Evolutionary conservation across 129 eudicot genomes (phyloP).

Genomic region (Chrysanthemum seticuspe): DNA sequence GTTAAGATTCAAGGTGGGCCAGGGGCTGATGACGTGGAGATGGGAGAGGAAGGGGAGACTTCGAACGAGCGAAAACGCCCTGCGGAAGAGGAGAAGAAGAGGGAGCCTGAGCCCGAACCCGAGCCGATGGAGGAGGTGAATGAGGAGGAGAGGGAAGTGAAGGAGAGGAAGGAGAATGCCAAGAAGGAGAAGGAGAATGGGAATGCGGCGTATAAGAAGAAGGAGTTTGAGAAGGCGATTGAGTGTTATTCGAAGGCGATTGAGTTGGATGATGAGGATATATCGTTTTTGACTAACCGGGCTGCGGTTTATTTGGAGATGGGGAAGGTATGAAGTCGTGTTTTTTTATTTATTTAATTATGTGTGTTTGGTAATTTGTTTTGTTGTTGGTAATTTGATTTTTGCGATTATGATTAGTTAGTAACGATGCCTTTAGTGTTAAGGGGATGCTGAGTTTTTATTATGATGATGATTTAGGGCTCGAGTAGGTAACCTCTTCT

Average conservation of each 20-base stretch:
- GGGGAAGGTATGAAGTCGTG: conserved; percentile 66
- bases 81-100: conserved; percentile 57
- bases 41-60: conserved; percentile 48
- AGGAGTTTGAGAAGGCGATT: conserved; percentile 87
- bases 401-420: too few species aligned
- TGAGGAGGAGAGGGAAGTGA: conserved; percentile 67
- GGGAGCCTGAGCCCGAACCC: conserved; percentile 36
- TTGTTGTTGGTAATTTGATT: background rate
- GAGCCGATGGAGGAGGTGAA: conserved; percentile 67
- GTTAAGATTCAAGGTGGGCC: conserved; percentile 45
- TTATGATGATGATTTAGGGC: too few species aligned
- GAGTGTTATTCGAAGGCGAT: conserved; percentile 58
- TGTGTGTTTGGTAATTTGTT: background rate
- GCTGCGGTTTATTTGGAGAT: conserved; percentile 97
- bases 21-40: conserved; percentile 45
- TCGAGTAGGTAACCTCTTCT: too few species aligned
- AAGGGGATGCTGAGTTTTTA: too few species aligned
- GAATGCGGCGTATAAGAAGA: conserved; percentile 93
- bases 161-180: conserved; percentile 63
- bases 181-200: conserved; percentile 88
- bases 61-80: conserved; percentile 51
- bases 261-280: conserved; percentile 82
- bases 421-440: too few species aligned
- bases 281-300: conserved; percentile 80
- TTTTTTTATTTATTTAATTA: background rate